Evolutionary conservation across 148 eudicot genomes (phyloP).

Genomic region (Cornus florida): DNA sequence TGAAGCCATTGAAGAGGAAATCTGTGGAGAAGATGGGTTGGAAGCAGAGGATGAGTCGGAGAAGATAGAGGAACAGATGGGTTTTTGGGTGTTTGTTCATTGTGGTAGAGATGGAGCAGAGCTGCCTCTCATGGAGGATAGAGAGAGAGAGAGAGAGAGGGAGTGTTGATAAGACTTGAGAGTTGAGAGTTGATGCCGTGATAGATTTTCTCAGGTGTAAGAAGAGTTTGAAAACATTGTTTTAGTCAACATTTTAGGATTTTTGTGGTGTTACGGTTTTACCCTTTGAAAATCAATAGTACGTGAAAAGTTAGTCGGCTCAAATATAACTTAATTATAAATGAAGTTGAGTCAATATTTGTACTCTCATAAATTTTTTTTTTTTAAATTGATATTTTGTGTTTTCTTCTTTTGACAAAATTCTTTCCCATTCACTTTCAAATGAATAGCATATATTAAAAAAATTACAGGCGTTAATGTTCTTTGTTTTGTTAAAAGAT

Average conservation of each 20-base stretch:
- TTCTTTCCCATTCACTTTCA: no score
- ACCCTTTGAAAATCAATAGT: background rate
- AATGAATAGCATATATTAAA: no score
- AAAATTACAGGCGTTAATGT: no score
- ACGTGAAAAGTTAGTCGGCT: background rate
- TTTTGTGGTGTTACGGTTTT: background rate
- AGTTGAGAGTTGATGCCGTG: background rate
- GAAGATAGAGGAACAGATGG: background rate
- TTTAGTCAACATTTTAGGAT: background rate
- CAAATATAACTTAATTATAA: no score
- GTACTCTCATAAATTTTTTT: no score
- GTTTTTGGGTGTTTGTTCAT: background rate
- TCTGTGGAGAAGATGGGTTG: constrained; percentile 15
- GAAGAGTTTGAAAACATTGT: background rate
- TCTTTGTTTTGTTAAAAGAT: no score
- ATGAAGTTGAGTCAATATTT: no score
- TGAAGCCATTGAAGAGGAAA: constrained; percentile 22
- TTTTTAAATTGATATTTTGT: no score
- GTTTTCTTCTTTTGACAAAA: no score
- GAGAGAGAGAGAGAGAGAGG: background rate
- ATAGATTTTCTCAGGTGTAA: background rate
- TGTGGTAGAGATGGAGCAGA: background rate
- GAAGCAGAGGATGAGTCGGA: constrained; percentile 6
- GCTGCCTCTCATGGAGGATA: background rate
- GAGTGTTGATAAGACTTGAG: no score